Conservation (phyloP, 208 protist species). For the Acanthamoeba sp. region DNA sequence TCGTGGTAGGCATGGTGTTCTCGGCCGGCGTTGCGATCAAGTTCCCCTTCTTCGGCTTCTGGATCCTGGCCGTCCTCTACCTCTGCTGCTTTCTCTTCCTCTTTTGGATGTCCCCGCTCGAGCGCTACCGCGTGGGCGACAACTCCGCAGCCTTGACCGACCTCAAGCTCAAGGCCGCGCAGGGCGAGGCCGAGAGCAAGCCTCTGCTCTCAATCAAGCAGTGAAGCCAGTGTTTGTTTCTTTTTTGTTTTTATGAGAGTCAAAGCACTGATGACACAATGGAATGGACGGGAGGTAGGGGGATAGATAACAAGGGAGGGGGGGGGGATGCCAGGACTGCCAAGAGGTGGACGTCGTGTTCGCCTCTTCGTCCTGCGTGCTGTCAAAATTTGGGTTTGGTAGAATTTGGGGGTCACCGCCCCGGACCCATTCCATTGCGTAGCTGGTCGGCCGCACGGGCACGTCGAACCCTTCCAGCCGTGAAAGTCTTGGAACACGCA, state of each 20-base stretch:
- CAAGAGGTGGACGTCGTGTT: not conserved
- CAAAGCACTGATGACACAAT: not conserved
- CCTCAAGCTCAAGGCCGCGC: not conserved
- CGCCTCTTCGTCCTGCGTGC: not conserved
- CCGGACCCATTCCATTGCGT: constrained; percentile 51
- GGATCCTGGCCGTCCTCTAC: not conserved
- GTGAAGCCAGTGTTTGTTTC: not conserved
- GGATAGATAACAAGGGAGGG: constrained; percentile 1
- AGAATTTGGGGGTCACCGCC: constrained; percentile 28
- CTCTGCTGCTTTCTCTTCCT: not conserved
- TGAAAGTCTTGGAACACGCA: not conserved
- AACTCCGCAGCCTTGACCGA: not conserved
- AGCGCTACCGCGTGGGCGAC: not conserved
- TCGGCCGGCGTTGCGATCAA: not conserved
- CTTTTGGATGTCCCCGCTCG: not conserved
- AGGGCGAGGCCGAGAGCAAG: not conserved
- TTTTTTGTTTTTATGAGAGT: not conserved
- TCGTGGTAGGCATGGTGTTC: not conserved
- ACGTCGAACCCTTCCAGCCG: not conserved
- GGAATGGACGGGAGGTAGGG: constrained; percentile 33
- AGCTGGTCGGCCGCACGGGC: not conserved
- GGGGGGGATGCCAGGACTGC: not conserved
- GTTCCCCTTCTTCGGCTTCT: not conserved
- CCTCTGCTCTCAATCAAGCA: too few relatives aligned
- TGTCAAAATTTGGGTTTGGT: constrained; percentile 35